phyloP scores from a whole-genome alignment of 1,284 basidiomycete genomes.

The Puccinia triticina region DNA sequence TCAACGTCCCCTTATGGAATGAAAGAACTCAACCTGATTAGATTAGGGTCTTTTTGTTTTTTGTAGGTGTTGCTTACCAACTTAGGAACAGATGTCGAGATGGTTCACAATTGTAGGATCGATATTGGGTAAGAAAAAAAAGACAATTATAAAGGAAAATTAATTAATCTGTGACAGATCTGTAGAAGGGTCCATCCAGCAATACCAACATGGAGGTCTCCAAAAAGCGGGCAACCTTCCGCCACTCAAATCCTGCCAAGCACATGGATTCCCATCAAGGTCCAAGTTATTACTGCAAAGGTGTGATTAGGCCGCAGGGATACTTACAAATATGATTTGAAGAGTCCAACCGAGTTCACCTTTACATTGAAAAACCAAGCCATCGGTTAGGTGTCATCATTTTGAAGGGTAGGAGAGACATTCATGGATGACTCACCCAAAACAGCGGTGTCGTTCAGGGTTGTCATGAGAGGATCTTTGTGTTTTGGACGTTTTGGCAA shows the following conservation, averaged over 20 bases:
- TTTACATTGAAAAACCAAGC: conserved; percentile 62
- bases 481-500: background rate
- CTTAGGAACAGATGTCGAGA: background rate
- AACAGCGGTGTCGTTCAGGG: conserved; percentile 40
- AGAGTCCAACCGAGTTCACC: conserved; percentile 82
- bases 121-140: background rate
- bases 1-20: conserved; percentile 43
- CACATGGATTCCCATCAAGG: background rate
- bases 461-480: conserved; percentile 51
- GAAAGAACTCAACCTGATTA: background rate
- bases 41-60: background rate
- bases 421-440: conserved; percentile 25
- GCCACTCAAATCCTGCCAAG: conserved; percentile 35
- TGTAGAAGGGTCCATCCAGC: background rate
- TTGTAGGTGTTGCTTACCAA: background rate
- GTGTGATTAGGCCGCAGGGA: background rate
- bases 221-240: conserved; percentile 48
- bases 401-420: background rate
- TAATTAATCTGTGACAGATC: background rate
- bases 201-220: conserved; percentile 68
- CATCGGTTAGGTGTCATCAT: background rate
- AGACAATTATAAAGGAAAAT: background rate
- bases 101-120: background rate
- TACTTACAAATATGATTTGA: conserved; percentile 70
- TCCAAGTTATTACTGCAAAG: background rate